Percentiles rank a stretch among this genome's conserved stretches.
Evolutionary conservation across 2,329 filamentous ascomycete genomes (phyloP).

Genomic region (Albifimbria verrucaria): DNA sequence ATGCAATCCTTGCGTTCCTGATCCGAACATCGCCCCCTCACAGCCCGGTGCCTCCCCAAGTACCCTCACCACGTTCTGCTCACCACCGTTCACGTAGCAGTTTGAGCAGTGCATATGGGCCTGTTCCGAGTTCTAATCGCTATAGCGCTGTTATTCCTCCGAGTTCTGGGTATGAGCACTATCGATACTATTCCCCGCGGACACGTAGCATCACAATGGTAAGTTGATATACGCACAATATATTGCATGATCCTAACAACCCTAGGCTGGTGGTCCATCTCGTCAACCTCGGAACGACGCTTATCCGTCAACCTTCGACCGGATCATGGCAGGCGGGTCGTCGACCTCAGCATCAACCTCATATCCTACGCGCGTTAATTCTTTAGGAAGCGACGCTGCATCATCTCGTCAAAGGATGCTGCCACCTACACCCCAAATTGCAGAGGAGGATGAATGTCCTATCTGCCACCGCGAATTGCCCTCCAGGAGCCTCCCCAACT

Average conservation of each 20-base stretch:
- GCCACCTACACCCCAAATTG: constrained; percentile 46
- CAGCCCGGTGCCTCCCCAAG: constrained; percentile 31
- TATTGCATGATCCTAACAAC: not conserved
- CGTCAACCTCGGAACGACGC: constrained; percentile 24
- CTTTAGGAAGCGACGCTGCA: constrained; percentile 25
- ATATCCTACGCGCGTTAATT: constrained; percentile 27
- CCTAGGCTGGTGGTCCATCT: constrained; percentile 16
- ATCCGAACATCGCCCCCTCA: constrained; percentile 57
- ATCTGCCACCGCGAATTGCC: constrained; percentile 73
- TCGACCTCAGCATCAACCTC: constrained; percentile 28
- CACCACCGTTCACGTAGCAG: constrained; percentile 47
- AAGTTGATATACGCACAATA: constrained; percentile 16
- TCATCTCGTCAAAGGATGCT: constrained; percentile 35
- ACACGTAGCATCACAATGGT: constrained; percentile 50
- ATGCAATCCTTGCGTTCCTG: constrained; percentile 61
- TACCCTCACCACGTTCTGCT: constrained; percentile 29
- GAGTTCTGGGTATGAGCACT: constrained; percentile 28
- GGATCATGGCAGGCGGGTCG: constrained; percentile 34
- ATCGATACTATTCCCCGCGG: constrained; percentile 28
- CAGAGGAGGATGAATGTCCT: constrained; percentile 77
- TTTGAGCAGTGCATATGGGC: constrained; percentile 28
- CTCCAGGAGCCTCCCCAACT: constrained; percentile 49
- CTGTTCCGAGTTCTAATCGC: constrained; percentile 23
- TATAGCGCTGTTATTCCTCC: constrained; percentile 35
- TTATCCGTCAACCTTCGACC: constrained; percentile 33